Conservation (phyloP, 495 filamentous ascomycete species). For the Hypomontagnella monticulosa region DNA sequence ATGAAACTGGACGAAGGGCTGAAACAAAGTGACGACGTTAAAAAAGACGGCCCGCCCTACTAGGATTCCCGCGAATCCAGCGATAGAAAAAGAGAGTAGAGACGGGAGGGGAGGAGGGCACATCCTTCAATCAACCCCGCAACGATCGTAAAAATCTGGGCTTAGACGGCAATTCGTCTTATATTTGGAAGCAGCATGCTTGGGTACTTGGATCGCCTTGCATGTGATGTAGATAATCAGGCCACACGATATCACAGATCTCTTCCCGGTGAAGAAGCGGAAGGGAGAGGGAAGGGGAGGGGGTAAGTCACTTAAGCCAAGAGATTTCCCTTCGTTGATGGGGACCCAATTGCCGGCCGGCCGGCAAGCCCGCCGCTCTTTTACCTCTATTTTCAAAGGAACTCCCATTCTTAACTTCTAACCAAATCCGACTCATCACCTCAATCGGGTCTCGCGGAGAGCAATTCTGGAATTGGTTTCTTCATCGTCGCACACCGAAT, state of each 20-base stretch:
- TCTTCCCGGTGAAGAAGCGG: not conserved
- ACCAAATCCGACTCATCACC: conserved; percentile 14
- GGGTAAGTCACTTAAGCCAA: conserved; percentile 1
- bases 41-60: conserved; percentile 27
- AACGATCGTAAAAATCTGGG: conserved; percentile 21
- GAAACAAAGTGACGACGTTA: conserved; percentile 68
- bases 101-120: not conserved
- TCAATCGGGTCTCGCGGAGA: conserved; percentile 4
- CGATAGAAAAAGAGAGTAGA: not conserved
- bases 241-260: conserved; percentile 29
- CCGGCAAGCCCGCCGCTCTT: no score
- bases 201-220: conserved; percentile 19
- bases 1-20: conserved; percentile 49
- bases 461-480: not conserved
- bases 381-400: no score
- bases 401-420: no score
- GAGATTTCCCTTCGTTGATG: conserved; percentile 6
- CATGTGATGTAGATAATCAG: conserved; percentile 41
- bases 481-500: conserved; percentile 18
- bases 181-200: not conserved
- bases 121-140: conserved; percentile 18
- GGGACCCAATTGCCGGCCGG: no score
- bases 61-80: not conserved
- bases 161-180: not conserved
- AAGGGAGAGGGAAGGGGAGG: no score